These are phyloP conservation scores for Lippia alba DNA, from an alignment of 305 asterid genomes.

Conservation along the genomic window DNA sequence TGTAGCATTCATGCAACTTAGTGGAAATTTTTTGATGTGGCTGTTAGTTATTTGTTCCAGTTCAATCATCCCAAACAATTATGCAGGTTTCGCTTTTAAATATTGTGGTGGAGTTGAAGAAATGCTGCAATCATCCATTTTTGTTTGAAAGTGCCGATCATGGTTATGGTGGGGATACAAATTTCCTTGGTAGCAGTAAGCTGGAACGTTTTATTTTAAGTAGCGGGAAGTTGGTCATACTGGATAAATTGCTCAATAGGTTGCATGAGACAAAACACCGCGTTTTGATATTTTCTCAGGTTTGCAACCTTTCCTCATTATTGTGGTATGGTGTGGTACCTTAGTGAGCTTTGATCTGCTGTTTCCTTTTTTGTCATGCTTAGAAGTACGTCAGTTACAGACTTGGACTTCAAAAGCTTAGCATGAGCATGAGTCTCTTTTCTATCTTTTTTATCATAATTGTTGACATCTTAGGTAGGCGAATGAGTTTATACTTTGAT, in stretches of 20 bases:
- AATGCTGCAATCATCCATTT: slow-evolving; percentile 99
- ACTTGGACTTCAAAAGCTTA: slow-evolving; percentile 10
- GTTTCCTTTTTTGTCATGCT: slow-evolving; percentile 22
- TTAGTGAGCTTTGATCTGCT: slow-evolving; percentile 14
- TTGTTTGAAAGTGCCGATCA: slow-evolving; percentile 99
- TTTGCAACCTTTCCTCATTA: slow-evolving; percentile 36
- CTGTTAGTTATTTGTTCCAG: slow-evolving; percentile 23
- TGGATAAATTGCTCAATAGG: slow-evolving; percentile 88
- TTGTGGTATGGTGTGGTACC: slow-evolving; percentile 14
- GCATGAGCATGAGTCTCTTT: not conserved
- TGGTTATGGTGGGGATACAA: slow-evolving; percentile 98
- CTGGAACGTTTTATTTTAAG: slow-evolving; percentile 90
- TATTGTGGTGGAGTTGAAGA: slow-evolving; percentile 99
- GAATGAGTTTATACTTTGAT: slow-evolving; percentile 12
- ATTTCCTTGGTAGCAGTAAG: slow-evolving; percentile 80
- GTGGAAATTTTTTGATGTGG: slow-evolving; percentile 11
- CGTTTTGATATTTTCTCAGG: slow-evolving; percentile 99
- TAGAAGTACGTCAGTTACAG: slow-evolving; percentile 20
- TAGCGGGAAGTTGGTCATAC: slow-evolving; percentile 96
- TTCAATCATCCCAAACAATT: slow-evolving; percentile 18
- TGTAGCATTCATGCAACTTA: slow-evolving; percentile 23
- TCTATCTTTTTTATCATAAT: not conserved
- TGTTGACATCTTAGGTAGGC: not conserved
- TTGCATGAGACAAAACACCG: slow-evolving; percentile 96
- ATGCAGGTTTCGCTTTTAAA: slow-evolving; percentile 96